These are phyloP conservation scores for Hyphopichia homilentoma DNA, from an alignment of 805 yeast species.

Conservation along the genomic window DNA sequence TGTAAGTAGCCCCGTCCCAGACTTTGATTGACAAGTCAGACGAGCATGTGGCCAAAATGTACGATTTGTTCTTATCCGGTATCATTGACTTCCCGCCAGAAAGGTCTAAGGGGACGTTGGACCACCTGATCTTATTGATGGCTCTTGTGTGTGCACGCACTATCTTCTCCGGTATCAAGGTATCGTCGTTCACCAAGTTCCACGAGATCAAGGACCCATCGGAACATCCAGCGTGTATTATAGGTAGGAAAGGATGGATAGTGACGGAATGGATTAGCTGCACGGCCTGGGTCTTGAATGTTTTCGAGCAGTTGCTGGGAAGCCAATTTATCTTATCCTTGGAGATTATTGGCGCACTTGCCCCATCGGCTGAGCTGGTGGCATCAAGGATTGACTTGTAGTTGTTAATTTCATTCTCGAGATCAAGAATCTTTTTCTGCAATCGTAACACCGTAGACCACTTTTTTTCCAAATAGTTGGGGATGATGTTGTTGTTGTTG, in stretches of 20 bases:
- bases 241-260: constrained; percentile 73
- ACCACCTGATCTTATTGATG: constrained; percentile 57
- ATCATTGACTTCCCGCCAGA: constrained; percentile 13
- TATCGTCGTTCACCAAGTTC: constrained; percentile 55
- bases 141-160: constrained; percentile 74
- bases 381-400: constrained; percentile 45
- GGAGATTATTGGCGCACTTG: constrained; percentile 8
- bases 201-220: constrained; percentile 74
- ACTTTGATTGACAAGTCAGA: constrained; percentile 58
- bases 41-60: constrained; percentile 47
- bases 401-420: constrained; percentile 56
- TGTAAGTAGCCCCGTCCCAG: constrained; percentile 60
- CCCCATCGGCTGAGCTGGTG: constrained; percentile 1
- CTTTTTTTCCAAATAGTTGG: constrained; percentile 62
- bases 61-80: constrained; percentile 10
- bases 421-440: constrained; percentile 67
- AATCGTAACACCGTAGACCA: constrained; percentile 84
- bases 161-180: constrained; percentile 56
- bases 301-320: constrained; percentile 46
- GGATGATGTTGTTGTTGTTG: constrained; percentile 25
- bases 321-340: constrained; percentile 53
- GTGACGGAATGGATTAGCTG: constrained; percentile 59
- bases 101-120: constrained; percentile 35
- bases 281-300: constrained; percentile 49
- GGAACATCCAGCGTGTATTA: constrained; percentile 60